Evolutionary conservation across 108 stramenopile species (phyloP), one percentile per base, ranked within the genome.

Genomic region (Conticribra weissflogii): DNA sequence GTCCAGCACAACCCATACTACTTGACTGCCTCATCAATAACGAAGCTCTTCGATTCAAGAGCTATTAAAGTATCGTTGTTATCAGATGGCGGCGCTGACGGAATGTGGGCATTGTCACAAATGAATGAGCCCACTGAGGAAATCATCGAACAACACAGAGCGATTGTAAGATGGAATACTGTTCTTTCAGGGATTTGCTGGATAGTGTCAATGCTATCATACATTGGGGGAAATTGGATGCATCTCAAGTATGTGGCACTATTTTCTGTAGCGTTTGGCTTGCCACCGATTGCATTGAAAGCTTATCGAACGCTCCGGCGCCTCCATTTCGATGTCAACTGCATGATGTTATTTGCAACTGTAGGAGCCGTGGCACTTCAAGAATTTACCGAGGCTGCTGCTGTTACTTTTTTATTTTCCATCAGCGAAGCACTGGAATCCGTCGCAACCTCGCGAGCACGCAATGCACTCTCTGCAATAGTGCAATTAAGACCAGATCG

Each of bases 351-450:
- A 18, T 69, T 88, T 52, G 95, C 95, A 3, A 78, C 85, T 7
- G 16, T 92, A 17, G 95, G 95, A 21, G 92, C 95, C 2, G 24
- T 96, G 29, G 86, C 83, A 12, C 66, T 94, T 5, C 78, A 81
- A 56, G 88, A 96, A 50, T 92, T 75, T 59, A 75, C 78, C 18
- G 92, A 96, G 54, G 89, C 88, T 2, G 95, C 92, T 1, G 89
- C 88, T 25, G 89, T 96, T 24, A 84, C 85, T 2, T 92, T 89
- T 58, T 68, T 96, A 15, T 93, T 92, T 62, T 51, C 85, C 2
- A 63, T 93, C 3, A 86, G 86, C 17, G 89, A 94, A 44, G 85
- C 64, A 66, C 73, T 93, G n/a, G 91, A 96, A 71, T 54, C 52
- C 21, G 59, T 62, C 15, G 85, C 89, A 9, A 92, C 89, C 52